Evolutionary conservation across 2,329 filamentous ascomycete genomes (phyloP), one percentile per base, ranked within the genome.

Genomic region (Pseudofabraea citricarpa): DNA sequence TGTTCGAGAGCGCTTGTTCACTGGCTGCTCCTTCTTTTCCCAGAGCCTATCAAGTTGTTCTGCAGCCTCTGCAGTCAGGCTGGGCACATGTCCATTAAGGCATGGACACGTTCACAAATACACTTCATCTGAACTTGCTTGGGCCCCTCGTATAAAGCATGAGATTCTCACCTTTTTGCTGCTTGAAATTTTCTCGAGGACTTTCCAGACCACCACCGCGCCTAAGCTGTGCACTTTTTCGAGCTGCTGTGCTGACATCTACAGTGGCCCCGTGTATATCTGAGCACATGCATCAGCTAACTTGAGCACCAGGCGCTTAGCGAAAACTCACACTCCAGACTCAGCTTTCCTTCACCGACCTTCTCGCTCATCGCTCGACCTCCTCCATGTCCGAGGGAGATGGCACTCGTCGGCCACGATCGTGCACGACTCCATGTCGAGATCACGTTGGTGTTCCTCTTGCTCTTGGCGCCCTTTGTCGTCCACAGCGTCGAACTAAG

Each of bases 31-130:
- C 36, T 43, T 44, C 38, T 45, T 50, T 45, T 41, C 38, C 43
- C 44, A 53, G 52, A 55, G 53, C 58, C 58, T 56, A 61, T 56
- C 58, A 61, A 40, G 49, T 52, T 47, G 50, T 49, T 53, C 45
- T 56, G 40, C 41, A 47, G 47, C 48, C 53, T 54, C 49, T 57
- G 56, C 58, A 57, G 52, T 59, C 46, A 53, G 55, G 56, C 56
- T 58, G 51, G 49, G 44, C 46, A 47, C 33, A 55, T 55, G 53
- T 59, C 57, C 57, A 59, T 58, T 58, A 47, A 56, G 50, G 46
- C 47, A 47, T 55, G 58, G 58, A 57, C 58, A 61, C 57, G 58
- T 61, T 54, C 48, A 43, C 54, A 53, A 54, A 56, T 52, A 51
- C 54, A 53, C 47, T 57, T 53, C 51, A 50, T 49, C 50, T 45